These are phyloP conservation scores for Lomentospora prolificans DNA, from an alignment of 2,329 filamentous ascomycete species.

Conservation along the genomic window DNA sequence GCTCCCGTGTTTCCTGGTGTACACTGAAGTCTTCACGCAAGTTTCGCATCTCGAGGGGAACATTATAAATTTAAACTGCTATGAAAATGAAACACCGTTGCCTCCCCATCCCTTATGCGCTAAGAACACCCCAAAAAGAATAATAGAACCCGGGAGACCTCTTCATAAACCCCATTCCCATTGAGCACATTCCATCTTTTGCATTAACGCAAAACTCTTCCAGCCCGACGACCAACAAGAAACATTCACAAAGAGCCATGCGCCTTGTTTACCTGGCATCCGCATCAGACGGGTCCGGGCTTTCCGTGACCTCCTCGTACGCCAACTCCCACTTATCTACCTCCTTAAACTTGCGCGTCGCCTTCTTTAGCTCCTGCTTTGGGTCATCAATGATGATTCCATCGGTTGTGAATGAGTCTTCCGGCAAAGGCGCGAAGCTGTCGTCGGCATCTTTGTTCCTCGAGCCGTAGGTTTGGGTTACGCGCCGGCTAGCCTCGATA, in stretches of 20 bases:
- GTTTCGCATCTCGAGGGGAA: no score
- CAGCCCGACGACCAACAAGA: no score
- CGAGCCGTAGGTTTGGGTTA: conserved; percentile 15
- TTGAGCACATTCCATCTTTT: no score
- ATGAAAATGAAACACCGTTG: no score
- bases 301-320: conserved; percentile 53
- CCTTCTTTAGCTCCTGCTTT: conserved; percentile 46
- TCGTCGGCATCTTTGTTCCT: conserved; percentile 24
- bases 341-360: conserved; percentile 55
- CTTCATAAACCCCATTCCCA: no score
- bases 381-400: conserved; percentile 27
- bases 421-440: conserved; percentile 31
- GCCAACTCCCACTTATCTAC: conserved; percentile 60
- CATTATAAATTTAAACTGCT: no score
- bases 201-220: no score
- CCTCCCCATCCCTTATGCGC: no score
- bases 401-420: conserved; percentile 30
- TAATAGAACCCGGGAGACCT: no score
- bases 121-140: no score
- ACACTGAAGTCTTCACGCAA: no score
- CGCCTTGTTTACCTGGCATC: conserved; percentile 24
- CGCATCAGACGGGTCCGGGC: conserved; percentile 38
- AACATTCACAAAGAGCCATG: no score
- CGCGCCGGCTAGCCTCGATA: conserved; percentile 17
- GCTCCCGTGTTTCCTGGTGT: background rate